Base-by-base conservation (phyloP, 192 early-diverging fungal species). In the Coemansia sp. region DNA sequence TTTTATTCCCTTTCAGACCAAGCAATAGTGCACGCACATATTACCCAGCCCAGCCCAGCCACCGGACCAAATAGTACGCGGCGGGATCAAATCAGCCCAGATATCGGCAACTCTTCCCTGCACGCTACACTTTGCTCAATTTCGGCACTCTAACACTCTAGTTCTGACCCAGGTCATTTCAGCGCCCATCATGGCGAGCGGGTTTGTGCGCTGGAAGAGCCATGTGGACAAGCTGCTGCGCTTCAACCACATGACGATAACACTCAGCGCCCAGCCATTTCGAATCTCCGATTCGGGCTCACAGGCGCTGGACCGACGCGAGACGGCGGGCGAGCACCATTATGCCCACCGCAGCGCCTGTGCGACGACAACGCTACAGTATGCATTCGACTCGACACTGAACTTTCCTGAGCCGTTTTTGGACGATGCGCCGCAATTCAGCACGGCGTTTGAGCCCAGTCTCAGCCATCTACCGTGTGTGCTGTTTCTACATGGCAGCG, bases 211-310 rank as follows among this genome's bases (percentile, higher is more conserved):
- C 62, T 78, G 76, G 76, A 73, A 66, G 61, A 73, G 64, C 66
- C 71, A 78, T 69, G 76, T 73, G 45, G 76, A 78, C 51, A 69
- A 69, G 64, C 64, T 81, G 57, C 65, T 81, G 62, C 78, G 78
- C 24, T 81, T 74, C 65, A 81, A 81, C 61, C 78, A 81, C 56
- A 74, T 81, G 71, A 81, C 78, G 12, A 81, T 81, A 73, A 81
- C 78, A 23, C 61, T 81, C 12, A 66, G 73, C 41, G 65, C 68
- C 20, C 69, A 81, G 66, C 69, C 68, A 4, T 76, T 71, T 51
- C 61, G 65, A 43, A 50, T 59, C 8, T 41, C 39, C 3, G 69
- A 71, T 41, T 68, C 62, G 43, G 70, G 65, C 37, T 61, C 62
- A 20, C 70, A 72, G 38, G 29, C 60, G 3, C n/a, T 27, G 27